A percentile compares a stretch with the other conserved stretches of the same genome.
Evolutionary conservation across 495 filamentous ascomycete species (phyloP).

Genomic region (Lasiosphaeris hirsuta): DNA sequence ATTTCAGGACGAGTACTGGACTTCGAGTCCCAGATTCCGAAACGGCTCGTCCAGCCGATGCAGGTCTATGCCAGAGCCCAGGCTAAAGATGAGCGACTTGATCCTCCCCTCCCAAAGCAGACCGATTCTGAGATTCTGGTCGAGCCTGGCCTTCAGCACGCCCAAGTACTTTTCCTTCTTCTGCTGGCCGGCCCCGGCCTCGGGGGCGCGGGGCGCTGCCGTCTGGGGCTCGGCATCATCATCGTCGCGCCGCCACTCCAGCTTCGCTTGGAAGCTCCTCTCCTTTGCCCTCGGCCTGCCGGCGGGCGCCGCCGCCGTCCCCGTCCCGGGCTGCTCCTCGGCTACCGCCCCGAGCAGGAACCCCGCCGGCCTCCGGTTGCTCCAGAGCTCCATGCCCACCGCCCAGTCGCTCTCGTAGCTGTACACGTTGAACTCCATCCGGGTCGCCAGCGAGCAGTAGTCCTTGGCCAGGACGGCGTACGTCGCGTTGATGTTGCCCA

Average conservation of each 20-base stretch:
- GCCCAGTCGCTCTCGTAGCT: slow-evolving; percentile 94
- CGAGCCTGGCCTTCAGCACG: slow-evolving; percentile 84
- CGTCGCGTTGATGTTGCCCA: slow-evolving; percentile 83
- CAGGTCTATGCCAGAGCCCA: slow-evolving; percentile 76
- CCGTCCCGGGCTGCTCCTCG: slow-evolving; percentile 26
- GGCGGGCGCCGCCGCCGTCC: slow-evolving; percentile 17
- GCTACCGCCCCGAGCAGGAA: slow-evolving; percentile 40
- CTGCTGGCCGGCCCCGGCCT: slow-evolving; percentile 7
- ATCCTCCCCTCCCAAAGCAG: slow-evolving; percentile 90
- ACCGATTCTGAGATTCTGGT: slow-evolving; percentile 79
- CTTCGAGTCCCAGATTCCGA: slow-evolving; percentile 75
- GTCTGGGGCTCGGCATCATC: slow-evolving; percentile 25
- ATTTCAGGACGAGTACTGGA: slow-evolving; percentile 85
- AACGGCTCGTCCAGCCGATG: slow-evolving; percentile 66
- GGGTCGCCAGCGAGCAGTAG: slow-evolving; percentile 77
- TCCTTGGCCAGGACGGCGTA: slow-evolving; percentile 84
- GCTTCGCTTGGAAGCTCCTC: slow-evolving; percentile 52
- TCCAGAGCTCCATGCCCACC: slow-evolving; percentile 88
- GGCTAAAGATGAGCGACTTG: slow-evolving; percentile 88
- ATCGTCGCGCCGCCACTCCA: slow-evolving; percentile 53
- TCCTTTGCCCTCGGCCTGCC: slow-evolving; percentile 31
- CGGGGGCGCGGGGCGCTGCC: slow-evolving; percentile 6
- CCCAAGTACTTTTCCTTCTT: slow-evolving; percentile 65
- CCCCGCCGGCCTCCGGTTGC: slow-evolving; percentile 42
- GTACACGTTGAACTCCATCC: slow-evolving; percentile 96